A percentile compares a stretch with the other conserved stretches of the same genome.
phyloP scores from a whole-genome alignment of 164 flowering plant species.

The Nelumbo lutea region DNA sequence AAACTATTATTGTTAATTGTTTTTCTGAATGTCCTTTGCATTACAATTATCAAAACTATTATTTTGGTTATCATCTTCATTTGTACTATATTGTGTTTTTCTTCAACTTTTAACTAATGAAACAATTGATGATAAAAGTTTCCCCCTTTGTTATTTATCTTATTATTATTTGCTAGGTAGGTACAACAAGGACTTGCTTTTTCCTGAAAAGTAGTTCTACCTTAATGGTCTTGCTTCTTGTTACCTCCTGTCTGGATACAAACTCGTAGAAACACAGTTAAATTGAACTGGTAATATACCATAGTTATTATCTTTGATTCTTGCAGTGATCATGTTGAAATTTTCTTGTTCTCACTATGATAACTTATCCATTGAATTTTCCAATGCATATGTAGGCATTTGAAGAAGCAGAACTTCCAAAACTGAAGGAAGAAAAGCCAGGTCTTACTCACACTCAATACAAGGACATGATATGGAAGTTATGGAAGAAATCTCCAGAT shows the following conservation, averaged over 20 bases:
- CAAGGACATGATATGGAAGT: constrained; percentile 98
- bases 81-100: too few species aligned
- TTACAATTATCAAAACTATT: too few species aligned
- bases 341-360: neutral
- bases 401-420: constrained; percentile 93
- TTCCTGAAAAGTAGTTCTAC: neutral
- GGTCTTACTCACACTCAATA: constrained; percentile 97
- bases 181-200: neutral
- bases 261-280: neutral
- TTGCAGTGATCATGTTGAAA: neutral
- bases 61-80: too few species aligned
- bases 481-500: constrained; percentile 99
- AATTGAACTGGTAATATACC: neutral
- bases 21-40: too few species aligned
- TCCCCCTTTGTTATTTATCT: too few species aligned
- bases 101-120: too few species aligned
- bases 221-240: neutral
- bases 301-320: too few species aligned
- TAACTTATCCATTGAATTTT: neutral
- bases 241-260: neutral
- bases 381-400: constrained; percentile 49
- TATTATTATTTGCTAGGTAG: neutral
- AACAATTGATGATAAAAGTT: too few species aligned
- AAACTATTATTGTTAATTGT: too few species aligned
- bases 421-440: constrained; percentile 88